These are phyloP conservation scores for Aristolochia contorta DNA, from an alignment of 164 flowering plant species.

Conservation along the genomic window DNA sequence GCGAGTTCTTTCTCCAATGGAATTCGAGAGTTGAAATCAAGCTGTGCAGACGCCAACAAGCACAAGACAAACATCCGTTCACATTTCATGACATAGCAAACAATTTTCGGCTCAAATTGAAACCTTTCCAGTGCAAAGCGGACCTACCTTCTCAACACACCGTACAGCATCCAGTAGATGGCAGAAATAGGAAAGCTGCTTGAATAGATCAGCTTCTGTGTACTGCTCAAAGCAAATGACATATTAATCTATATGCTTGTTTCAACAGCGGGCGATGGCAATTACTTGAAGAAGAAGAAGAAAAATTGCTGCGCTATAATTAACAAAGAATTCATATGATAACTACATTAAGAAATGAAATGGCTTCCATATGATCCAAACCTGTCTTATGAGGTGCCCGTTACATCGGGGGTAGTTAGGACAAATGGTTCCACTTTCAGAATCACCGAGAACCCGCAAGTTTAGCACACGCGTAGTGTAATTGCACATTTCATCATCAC, in stretches of 20 bases:
- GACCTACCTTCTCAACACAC: conserved; percentile 66
- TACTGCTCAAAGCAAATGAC: conserved; percentile 34
- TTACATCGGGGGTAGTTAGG: conserved; percentile 90
- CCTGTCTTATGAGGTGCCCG: conserved; percentile 81
- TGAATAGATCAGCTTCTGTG: conserved; percentile 83
- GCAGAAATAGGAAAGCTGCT: conserved; percentile 82
- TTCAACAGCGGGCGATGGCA: too few species aligned
- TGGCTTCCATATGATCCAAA: conserved; percentile 9
- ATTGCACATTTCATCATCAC: conserved; percentile 96
- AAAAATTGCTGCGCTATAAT: too few species aligned
- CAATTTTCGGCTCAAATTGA: neutral
- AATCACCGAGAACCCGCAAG: conserved; percentile 67
- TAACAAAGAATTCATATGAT: too few species aligned
- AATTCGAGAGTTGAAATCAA: conserved; percentile 38
- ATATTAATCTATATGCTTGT: neutral
- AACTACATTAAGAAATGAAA: neutral
- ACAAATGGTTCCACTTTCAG: conserved; percentile 82
- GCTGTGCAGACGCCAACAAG: conserved; percentile 35
- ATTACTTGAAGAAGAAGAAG: too few species aligned
- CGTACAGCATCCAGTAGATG: conserved; percentile 58
- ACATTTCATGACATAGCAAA: neutral
- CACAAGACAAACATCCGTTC: neutral
- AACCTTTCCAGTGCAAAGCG: neutral
- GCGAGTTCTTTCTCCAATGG: conserved; percentile 52
- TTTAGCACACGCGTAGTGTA: conserved; percentile 62